A percentile compares a stretch with the other conserved stretches of the same genome.
Conservation (phyloP, 2,329 filamentous ascomycete genomes). For the Ceratocystis eucalypticola region DNA sequence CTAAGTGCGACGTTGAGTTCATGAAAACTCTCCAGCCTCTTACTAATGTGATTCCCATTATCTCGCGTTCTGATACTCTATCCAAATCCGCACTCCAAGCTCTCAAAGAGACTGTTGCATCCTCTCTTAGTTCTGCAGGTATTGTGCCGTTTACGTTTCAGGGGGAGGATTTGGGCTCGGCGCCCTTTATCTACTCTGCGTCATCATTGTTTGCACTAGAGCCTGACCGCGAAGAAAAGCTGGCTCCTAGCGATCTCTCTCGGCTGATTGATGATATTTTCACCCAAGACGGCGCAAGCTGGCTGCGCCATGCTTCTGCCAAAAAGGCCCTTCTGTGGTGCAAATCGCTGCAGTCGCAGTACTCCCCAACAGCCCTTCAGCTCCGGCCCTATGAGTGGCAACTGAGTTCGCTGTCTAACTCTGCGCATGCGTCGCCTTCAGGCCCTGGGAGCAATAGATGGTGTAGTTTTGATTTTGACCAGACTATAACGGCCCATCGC, state of each 20-base stretch:
- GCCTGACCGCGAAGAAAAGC: slow-evolving; percentile 68
- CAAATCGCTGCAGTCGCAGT: slow-evolving; percentile 23
- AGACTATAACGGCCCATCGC: slow-evolving; percentile 23
- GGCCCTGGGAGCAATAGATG: slow-evolving; percentile 18
- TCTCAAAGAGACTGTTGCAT: slow-evolving; percentile 46
- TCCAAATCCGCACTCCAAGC: slow-evolving; percentile 40
- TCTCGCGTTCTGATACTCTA: slow-evolving; percentile 64
- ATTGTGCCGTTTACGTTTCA: slow-evolving; percentile 55
- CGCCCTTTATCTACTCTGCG: slow-evolving; percentile 48
- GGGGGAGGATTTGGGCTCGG: not conserved
- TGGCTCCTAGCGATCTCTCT: slow-evolving; percentile 60
- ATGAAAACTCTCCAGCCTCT: slow-evolving; percentile 55
- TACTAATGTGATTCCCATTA: slow-evolving; percentile 74
- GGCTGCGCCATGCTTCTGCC: slow-evolving; percentile 69
- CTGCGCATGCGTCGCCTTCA: not conserved
- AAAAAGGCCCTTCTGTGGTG: slow-evolving; percentile 69
- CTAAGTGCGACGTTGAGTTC: slow-evolving; percentile 53
- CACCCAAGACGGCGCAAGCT: slow-evolving; percentile 61
- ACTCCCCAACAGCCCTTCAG: slow-evolving; percentile 21
- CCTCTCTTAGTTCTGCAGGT: slow-evolving; percentile 41
- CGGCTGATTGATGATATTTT: slow-evolving; percentile 62
- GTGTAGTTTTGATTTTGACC: slow-evolving; percentile 20
- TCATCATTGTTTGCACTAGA: slow-evolving; percentile 46
- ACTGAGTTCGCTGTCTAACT: slow-evolving; percentile 17
- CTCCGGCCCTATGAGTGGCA: slow-evolving; percentile 37